Conservation (phyloP, 148 eudicot species). For the Gaultheria prostrata region DNA sequence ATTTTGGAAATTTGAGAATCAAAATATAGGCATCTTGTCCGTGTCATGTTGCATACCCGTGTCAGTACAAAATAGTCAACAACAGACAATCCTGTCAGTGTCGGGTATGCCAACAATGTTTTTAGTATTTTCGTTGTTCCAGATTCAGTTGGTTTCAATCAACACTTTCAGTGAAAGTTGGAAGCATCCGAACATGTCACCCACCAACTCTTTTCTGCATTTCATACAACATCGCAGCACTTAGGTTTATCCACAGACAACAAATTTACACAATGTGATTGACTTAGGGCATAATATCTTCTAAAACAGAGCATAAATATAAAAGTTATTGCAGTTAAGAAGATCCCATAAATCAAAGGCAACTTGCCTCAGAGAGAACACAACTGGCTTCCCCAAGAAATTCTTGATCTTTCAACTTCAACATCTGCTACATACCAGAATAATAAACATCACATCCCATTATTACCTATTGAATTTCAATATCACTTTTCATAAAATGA, state of each 20-base stretch:
- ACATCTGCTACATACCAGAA: conserved; percentile 38
- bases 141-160: not conserved
- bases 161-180: not conserved
- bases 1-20: not conserved
- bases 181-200: conserved; percentile 3
- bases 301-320: not conserved
- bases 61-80: not conserved
- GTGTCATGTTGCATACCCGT: not conserved
- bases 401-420: conserved; percentile 78
- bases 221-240: not conserved
- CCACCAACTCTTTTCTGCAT: not conserved
- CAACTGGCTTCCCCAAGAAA: conserved; percentile 87
- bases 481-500: not conserved
- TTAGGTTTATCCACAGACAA: not conserved
- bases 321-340: not conserved
- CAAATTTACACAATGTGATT: not conserved
- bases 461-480: not conserved
- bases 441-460: conserved; percentile 6
- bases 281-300: not conserved
- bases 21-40: not conserved
- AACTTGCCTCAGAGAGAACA: conserved; percentile 73
- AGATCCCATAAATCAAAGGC: not conserved
- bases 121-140: not conserved
- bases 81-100: not conserved
- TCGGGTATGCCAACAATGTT: not conserved